Evolutionary conservation across 192 early-diverging fungal species (phyloP).

Genomic region (Entomortierella beljakovae): DNA sequence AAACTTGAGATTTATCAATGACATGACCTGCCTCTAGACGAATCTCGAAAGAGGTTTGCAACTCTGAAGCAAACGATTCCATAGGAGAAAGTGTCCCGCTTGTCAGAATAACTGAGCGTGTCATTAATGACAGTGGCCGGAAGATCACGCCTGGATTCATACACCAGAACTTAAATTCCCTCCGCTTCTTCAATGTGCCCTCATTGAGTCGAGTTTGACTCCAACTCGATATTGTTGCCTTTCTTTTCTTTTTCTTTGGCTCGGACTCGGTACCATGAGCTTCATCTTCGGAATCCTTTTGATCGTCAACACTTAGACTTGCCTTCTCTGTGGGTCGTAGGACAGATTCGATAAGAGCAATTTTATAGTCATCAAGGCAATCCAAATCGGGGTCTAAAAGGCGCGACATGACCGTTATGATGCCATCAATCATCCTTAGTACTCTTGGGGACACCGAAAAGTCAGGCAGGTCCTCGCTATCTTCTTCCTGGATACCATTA

Average conservation of each 20-base stretch:
- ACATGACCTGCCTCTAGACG: conserved; percentile 71
- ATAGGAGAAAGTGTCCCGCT: conserved; percentile 74
- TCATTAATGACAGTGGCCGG: conserved; percentile 53
- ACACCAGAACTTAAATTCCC: conserved; percentile 70
- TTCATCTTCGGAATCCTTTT: conserved; percentile 4
- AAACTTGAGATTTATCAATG: conserved; percentile 61
- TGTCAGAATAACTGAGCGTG: conserved; percentile 68
- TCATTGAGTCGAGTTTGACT: background rate
- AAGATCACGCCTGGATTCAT: conserved; percentile 70
- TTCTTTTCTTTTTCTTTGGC: conserved; percentile 2
- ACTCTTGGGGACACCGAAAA: conserved; percentile 7
- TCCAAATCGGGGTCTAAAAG: background rate
- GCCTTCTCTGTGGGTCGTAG: background rate
- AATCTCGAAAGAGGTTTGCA: conserved; percentile 60
- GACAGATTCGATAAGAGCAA: conserved; percentile 24
- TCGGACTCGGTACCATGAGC: background rate
- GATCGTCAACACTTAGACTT: background rate
- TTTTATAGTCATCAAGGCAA: conserved; percentile 33
- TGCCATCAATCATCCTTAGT: conserved; percentile 11
- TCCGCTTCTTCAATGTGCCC: conserved; percentile 1
- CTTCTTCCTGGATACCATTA: background rate
- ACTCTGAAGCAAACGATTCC: conserved; percentile 66
- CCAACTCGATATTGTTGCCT: background rate
- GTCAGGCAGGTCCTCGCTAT: background rate
- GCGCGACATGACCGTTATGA: conserved; percentile 9